Base-by-base conservation (phyloP, 768 basidiomycete genomes). In the Lentinula lateritia region DNA sequence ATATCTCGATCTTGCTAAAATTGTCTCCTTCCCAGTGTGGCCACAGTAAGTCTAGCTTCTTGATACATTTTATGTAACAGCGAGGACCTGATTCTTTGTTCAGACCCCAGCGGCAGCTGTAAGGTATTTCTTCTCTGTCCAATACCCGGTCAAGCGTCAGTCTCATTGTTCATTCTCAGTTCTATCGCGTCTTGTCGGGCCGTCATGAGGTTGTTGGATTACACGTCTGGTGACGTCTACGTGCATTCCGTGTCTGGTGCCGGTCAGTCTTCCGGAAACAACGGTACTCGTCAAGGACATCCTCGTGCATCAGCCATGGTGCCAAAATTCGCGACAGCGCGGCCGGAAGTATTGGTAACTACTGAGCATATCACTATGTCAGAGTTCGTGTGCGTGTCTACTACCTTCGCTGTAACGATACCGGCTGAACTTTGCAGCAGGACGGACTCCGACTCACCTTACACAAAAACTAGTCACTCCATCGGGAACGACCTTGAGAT, bases 171-270 rank as follows among this genome's bases (percentile, higher is more conserved):
- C 53, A 56, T 48, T 32, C 60, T 32, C 62, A 83, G 81, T 28
- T 78, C 83, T 7, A 85, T 87, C 57, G 85, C 87, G 20, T 84
- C 88, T 34, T 86, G 86, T 69, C 82, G 88, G 48, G 82, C 85
- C 34, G 88, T 89, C 50, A 86, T 88, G 69, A 79, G 86, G 62
- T 75, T 90, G 23, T 78, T 83, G 41, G 84, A 86, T 57, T 86
- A 83, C 65, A 80, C 74, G 64, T 67, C 74, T 46, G 73, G 66
- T 60, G 78, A 82, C 32, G 72, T 78, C 20, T 81, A 80, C 62
- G 68, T 82, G 8, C 79, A 82, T 65, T 80, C 83, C 1, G 72
- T 79, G 54, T 74, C 77, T 32, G 75, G 71, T 6, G 20, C 20
- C 1, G 50, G n/a, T 6, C 39, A 12, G 71, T 77, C 42, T 66